These are phyloP conservation scores for Thraustochytrium sp. DNA, from an alignment of 352 stramenopile genomes.

Conservation along the genomic window DNA sequence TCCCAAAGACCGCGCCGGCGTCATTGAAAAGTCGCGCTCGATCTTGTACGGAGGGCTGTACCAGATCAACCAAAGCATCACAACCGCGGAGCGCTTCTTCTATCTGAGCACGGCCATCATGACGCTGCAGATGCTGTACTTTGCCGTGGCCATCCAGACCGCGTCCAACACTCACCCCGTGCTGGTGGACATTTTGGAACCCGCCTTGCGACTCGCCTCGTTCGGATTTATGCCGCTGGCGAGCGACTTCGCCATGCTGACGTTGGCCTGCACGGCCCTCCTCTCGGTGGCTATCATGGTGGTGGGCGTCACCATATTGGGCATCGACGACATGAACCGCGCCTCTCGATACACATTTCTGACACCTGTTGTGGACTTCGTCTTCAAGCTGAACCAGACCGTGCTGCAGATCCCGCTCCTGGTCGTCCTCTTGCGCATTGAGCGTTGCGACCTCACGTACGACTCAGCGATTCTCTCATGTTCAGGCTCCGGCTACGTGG, in stretches of 20 bases:
- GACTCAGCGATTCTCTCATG: not conserved
- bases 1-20: slow-evolving; percentile 8
- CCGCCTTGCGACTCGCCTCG: not conserved
- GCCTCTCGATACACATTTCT: not conserved
- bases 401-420: not conserved
- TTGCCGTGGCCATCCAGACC: not conserved
- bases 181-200: not conserved
- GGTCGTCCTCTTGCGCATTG: not conserved
- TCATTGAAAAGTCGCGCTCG: not conserved
- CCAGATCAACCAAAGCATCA: slow-evolving; percentile 6
- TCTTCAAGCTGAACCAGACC: not conserved
- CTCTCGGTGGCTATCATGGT: not conserved
- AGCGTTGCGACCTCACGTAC: not conserved
- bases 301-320: not conserved
- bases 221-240: slow-evolving; percentile 2
- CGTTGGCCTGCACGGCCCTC: not conserved
- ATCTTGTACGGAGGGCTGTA: slow-evolving; percentile 15
- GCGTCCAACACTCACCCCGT: not conserved
- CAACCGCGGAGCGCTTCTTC: not conserved
- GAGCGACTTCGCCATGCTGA: not conserved
- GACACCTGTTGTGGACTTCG: not conserved
- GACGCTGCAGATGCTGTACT: not conserved
- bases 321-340: not conserved
- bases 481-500: not conserved
- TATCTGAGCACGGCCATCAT: slow-evolving; percentile 18